These are phyloP conservation scores for Kwoniella sp. DNA, from an alignment of 768 basidiomycete genomes.

Conservation along the genomic window DNA sequence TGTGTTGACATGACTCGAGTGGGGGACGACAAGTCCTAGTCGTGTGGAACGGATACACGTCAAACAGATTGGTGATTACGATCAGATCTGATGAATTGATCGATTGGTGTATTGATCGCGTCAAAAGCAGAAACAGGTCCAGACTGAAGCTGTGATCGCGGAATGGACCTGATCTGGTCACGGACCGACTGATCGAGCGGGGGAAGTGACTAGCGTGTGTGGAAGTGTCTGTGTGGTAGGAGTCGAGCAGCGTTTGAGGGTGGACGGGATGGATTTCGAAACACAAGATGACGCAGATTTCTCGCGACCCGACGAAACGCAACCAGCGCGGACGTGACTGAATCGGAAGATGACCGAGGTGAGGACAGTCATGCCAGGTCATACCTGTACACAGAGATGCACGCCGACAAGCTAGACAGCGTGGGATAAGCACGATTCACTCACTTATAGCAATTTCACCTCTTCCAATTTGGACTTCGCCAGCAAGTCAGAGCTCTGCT, in stretches of 20 bases:
- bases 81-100: neutral
- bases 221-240: conserved; percentile 1
- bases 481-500: neutral
- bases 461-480: neutral
- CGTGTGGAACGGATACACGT: neutral
- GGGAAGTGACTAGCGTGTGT: neutral
- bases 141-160: too few species aligned
- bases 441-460: neutral
- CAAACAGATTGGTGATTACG: neutral
- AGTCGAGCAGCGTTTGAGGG: neutral
- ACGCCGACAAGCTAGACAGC: too few species aligned
- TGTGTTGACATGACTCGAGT: neutral
- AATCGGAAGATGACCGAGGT: neutral
- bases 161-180: too few species aligned
- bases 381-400: too few species aligned
- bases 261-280: neutral
- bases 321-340: neutral
- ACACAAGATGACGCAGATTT: neutral
- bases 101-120: neutral
- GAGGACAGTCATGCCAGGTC: neutral
- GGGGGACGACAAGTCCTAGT: neutral
- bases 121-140: neutral
- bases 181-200: neutral
- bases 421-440: neutral
- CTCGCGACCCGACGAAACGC: neutral